Conservation (phyloP, 345 rosid genomes). For the Salix exigua region DNA sequence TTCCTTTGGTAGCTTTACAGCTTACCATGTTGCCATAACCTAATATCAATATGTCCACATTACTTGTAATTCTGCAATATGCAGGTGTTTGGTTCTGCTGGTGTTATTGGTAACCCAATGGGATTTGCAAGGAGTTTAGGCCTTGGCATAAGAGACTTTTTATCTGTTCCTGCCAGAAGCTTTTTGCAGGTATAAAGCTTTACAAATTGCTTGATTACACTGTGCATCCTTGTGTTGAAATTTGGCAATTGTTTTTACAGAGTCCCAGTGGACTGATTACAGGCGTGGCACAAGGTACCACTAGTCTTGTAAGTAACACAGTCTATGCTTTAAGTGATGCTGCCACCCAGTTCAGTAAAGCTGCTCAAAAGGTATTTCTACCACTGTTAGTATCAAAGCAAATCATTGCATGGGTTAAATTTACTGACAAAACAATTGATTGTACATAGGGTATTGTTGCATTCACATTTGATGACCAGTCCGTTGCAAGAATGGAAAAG, state of each 20-base stretch:
- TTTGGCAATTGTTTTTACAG: constrained; percentile 33
- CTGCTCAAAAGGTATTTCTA: constrained; percentile 82
- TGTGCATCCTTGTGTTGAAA: neutral
- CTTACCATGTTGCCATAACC: too few relatives aligned
- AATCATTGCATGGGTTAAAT: neutral
- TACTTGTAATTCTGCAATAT: constrained; percentile 15
- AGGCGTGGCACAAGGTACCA: constrained; percentile 93
- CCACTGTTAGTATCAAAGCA: constrained; percentile 12
- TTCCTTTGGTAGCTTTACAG: neutral
- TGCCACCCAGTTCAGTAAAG: constrained; percentile 93
- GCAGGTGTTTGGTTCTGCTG: constrained; percentile 96
- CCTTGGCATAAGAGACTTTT: constrained; percentile 80
- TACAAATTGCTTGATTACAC: constrained; percentile 3
- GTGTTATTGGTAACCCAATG: constrained; percentile 95
- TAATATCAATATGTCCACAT: neutral
- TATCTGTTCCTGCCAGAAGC: constrained; percentile 80
- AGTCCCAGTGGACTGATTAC: constrained; percentile 83
- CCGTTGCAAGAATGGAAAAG: constrained; percentile 73
- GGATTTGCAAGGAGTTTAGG: constrained; percentile 92
- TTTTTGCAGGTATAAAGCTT: constrained; percentile 54
- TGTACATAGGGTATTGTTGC: constrained; percentile 81
- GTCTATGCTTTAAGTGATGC: constrained; percentile 93
- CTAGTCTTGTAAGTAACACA: constrained; percentile 84
- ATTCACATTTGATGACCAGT: constrained; percentile 86
- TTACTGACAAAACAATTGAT: constrained; percentile 10